phyloP scores from a whole-genome alignment of 2,329 filamentous ascomycete genomes.

The Colletotrichum siamense region DNA sequence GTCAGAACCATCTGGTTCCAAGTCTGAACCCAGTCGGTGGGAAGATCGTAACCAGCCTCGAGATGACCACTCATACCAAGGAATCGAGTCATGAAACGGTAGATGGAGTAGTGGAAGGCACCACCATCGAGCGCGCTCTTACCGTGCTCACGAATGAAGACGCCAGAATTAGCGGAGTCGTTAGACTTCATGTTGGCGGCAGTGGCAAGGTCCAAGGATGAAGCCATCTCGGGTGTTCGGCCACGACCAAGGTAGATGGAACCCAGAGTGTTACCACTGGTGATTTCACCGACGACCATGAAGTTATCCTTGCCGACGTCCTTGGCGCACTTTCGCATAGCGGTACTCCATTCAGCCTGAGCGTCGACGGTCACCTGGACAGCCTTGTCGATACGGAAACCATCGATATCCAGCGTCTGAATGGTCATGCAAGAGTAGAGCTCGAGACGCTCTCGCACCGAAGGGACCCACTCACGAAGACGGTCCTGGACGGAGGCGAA shows the following conservation, averaged over 20 bases:
- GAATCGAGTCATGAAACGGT: slow-evolving; percentile 34
- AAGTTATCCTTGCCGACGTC: slow-evolving; percentile 67
- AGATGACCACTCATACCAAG: slow-evolving; percentile 36
- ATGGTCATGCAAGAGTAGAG: slow-evolving; percentile 70
- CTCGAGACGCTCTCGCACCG: slow-evolving; percentile 61
- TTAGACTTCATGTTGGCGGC: slow-evolving; percentile 22
- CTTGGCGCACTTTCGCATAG: slow-evolving; percentile 62
- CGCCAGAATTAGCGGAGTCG: slow-evolving; percentile 11
- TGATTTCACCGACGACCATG: slow-evolving; percentile 68
- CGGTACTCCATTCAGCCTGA: slow-evolving; percentile 60
- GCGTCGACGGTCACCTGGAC: slow-evolving; percentile 68
- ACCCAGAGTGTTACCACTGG: slow-evolving; percentile 64
- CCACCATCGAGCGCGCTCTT: slow-evolving; percentile 50
- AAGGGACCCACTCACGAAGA: slow-evolving; percentile 66
- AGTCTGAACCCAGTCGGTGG: slow-evolving; percentile 46
- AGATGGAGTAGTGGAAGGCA: slow-evolving; percentile 44
- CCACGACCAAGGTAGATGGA: slow-evolving; percentile 68
- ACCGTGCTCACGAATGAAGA: slow-evolving; percentile 62
- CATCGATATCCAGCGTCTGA: slow-evolving; percentile 68
- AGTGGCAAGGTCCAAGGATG: slow-evolving; percentile 19
- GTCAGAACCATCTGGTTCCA: slow-evolving; percentile 63
- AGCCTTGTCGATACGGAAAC: slow-evolving; percentile 71
- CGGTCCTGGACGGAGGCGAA: slow-evolving; percentile 73
- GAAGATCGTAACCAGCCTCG: slow-evolving; percentile 34
- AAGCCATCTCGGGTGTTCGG: slow-evolving; percentile 42